phyloP scores from a whole-genome alignment of 768 basidiomycete genomes.

The Inosperma sp. region DNA sequence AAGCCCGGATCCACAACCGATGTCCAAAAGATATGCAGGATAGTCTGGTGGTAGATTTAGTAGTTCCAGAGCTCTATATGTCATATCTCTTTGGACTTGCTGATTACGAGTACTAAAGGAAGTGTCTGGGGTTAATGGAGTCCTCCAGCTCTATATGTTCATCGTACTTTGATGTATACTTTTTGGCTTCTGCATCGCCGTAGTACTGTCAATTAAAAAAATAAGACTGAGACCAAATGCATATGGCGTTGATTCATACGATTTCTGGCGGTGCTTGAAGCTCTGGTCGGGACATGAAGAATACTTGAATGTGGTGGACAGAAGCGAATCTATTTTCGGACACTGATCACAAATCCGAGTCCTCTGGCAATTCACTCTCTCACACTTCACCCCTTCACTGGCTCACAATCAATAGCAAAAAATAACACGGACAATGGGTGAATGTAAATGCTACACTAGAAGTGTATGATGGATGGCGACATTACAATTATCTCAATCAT shows the following conservation, averaged over 20 bases:
- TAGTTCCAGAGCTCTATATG: constrained; percentile 89
- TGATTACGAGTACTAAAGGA: constrained; percentile 82
- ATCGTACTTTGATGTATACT: constrained; percentile 90
- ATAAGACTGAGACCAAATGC: constrained; percentile 7
- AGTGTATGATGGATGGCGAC: background rate
- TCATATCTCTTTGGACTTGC: constrained; percentile 96
- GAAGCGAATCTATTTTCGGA: constrained; percentile 24
- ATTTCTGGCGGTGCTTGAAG: constrained; percentile 88
- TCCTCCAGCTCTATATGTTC: background rate
- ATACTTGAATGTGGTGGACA: constrained; percentile 11
- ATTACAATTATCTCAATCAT: constrained; percentile 55
- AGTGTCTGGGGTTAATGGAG: constrained; percentile 17
- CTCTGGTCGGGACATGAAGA: constrained; percentile 79
- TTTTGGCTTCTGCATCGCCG: constrained; percentile 90
- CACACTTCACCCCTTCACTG: background rate
- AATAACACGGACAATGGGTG: background rate
- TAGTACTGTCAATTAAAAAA: constrained; percentile 65
- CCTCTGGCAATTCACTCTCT: background rate
- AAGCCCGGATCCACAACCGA: constrained; percentile 95
- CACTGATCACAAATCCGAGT: constrained; percentile 1
- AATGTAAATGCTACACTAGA: too few species aligned
- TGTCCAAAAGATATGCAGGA: constrained; percentile 85
- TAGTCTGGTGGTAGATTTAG: constrained; percentile 76
- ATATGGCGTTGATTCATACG: constrained; percentile 42
- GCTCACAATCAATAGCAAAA: background rate